Evolutionary conservation across 2,329 filamentous ascomycete genomes (phyloP), one percentile per base, ranked within the genome.

Genomic region (Colletotrichum plurivorum): DNA sequence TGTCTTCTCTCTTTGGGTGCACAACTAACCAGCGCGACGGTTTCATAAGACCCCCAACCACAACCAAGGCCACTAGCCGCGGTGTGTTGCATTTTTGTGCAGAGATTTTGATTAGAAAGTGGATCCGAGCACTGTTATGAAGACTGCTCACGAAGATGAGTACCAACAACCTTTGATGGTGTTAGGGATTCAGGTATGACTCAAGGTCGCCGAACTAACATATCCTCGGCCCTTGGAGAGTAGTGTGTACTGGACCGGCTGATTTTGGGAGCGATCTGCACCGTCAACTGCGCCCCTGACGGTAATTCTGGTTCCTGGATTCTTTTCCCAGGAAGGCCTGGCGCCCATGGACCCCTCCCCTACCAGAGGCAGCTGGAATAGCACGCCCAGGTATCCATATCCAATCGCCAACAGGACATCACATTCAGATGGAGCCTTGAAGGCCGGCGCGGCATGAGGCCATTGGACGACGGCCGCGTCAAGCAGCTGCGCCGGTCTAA

Each of bases 101-200:
- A 70, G 58, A 57, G 54, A 68, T 58, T 70, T 58, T 54, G 31
- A 70, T 68, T 68, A 46, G 56, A 58, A 63, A 67, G 67, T 68
- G 67, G 67, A 45, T 67, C 57, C 36, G 27, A 68, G 46, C 63
- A 68, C 63, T 59, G 31, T 10, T 36, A 36, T 36, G 31, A 8
- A 36, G 16, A 9, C n/a, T 27, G 61, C 39, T 60, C 18, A 31
- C 49, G 13, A 67, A 46, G 36, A n/a, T 31, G 31, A 48, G 67
- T 68, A 68, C 63, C 8, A 5, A 10, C 10, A 16, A 70, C 45
- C 10, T 16, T n/a, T 2, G 1, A 13, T 10, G 5, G 20, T 43
- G 63, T 67, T 69, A 69, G 36, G 22, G 54, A 6, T 9, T 27
- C 8, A 10, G 2, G 20, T 36, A 7, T 27, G 41, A 27, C 25